These are phyloP conservation scores for Trypanosoma congolense DNA, from an alignment of 208 protist genomes.

Conservation along the genomic window DNA sequence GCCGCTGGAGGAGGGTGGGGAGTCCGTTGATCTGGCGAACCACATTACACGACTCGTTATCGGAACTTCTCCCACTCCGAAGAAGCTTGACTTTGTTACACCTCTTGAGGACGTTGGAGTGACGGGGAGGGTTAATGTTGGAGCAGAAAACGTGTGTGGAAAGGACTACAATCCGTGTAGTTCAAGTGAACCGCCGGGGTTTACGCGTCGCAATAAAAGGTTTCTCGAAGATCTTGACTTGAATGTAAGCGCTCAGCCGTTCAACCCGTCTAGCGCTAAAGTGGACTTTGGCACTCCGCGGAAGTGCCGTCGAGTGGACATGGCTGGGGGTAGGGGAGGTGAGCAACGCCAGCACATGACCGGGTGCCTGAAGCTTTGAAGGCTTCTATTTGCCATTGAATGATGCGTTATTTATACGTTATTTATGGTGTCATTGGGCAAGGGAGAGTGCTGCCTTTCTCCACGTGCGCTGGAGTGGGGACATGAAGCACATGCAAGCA, in stretches of 20 bases:
- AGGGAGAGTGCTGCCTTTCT: too few species aligned
- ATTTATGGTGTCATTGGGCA: too few species aligned
- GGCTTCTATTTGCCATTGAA: too few species aligned
- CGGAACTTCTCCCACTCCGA: conserved; percentile 54
- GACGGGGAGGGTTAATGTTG: not conserved
- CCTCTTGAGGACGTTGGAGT: conserved; percentile 27
- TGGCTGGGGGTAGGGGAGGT: not conserved
- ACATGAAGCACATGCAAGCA: too few species aligned
- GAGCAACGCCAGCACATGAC: not conserved
- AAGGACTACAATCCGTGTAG: not conserved
- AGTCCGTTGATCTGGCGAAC: conserved; percentile 24
- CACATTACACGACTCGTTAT: conserved; percentile 19
- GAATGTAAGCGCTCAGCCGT: conserved; percentile 13
- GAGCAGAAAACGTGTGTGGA: not conserved
- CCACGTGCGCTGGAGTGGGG: too few species aligned
- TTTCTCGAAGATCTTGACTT: conserved; percentile 57
- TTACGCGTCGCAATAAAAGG: conserved; percentile 59
- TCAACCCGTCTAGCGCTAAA: not conserved
- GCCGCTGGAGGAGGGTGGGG: conserved; percentile 18
- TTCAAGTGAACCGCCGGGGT: conserved; percentile 23
- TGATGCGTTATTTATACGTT: too few species aligned
- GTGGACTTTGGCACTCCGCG: not conserved
- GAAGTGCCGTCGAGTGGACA: conserved; percentile 21
- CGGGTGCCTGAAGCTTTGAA: not conserved
- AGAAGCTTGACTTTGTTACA: conserved; percentile 56